phyloP scores from a whole-genome alignment of 176 grass and related monocot species.

The Musa troglodytarum region DNA sequence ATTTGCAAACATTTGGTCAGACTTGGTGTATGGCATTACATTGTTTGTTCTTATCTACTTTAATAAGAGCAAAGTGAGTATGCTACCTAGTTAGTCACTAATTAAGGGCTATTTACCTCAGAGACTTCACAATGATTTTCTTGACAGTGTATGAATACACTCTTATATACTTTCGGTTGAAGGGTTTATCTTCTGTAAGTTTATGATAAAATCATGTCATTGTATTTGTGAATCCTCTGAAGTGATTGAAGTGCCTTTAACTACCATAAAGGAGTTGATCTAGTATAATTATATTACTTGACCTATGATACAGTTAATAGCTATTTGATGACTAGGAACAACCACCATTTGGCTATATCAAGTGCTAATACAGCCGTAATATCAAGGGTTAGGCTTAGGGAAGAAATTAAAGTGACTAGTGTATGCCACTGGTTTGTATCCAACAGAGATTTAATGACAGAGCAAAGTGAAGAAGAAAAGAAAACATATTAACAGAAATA shows the following conservation, averaged over 20 bases:
- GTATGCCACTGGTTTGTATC: too few relatives aligned
- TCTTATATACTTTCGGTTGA: too few relatives aligned
- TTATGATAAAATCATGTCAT: too few relatives aligned
- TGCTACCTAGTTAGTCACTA: conserved; percentile 19
- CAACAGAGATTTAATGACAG: too few relatives aligned
- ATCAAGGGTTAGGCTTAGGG: neutral
- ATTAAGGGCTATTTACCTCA: neutral
- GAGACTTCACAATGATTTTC: neutral
- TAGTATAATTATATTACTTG: neutral
- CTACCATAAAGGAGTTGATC: neutral
- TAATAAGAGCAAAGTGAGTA: conserved; percentile 72
- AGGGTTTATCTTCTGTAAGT: too few relatives aligned
- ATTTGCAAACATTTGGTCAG: conserved; percentile 94
- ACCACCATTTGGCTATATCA: neutral
- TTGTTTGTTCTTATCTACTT: conserved; percentile 90
- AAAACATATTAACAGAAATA: too few relatives aligned
- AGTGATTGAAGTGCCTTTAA: neutral
- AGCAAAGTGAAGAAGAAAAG: too few relatives aligned
- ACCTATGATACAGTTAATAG: neutral
- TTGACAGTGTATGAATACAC: neutral
- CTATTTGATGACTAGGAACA: neutral
- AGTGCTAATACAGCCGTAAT: neutral
- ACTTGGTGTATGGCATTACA: conserved; percentile 63
- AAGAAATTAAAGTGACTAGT: neutral
- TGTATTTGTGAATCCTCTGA: too few relatives aligned